phyloP scores from a whole-genome alignment of 2,329 filamentous ascomycete genomes.

The Magnaporthiopsis incrustans region DNA sequence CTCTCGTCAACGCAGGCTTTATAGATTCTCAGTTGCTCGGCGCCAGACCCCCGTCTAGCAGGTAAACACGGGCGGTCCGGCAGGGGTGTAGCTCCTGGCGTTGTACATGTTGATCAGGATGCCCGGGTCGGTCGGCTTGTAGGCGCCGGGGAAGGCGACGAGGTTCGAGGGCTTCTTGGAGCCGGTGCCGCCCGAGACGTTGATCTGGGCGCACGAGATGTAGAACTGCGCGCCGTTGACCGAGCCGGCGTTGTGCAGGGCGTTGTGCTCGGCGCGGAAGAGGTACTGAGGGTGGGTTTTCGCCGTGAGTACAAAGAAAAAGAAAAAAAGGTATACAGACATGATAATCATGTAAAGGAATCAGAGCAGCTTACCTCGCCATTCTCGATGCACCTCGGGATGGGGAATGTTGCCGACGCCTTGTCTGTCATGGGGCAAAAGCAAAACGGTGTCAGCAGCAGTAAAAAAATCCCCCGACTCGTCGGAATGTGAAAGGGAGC shows the following conservation, averaged over 20 bases:
- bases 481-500: too few species aligned
- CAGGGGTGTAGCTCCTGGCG: constrained; percentile 11
- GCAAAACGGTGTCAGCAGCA: too few species aligned
- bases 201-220: constrained; percentile 12
- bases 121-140: constrained; percentile 12
- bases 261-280: constrained; percentile 12
- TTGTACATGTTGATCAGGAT: constrained; percentile 12
- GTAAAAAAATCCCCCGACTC: too few species aligned
- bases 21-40: too few species aligned
- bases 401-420: constrained; percentile 9
- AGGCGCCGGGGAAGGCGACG: constrained; percentile 13
- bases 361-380: constrained; percentile 3
- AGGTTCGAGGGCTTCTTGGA: constrained; percentile 10
- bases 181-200: constrained; percentile 9
- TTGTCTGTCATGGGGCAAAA: constrained; percentile 7
- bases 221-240: constrained; percentile 12
- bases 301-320: too few species aligned
- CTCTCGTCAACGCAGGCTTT: too few species aligned
- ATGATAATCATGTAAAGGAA: too few species aligned
- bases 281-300: constrained; percentile 4
- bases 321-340: too few species aligned
- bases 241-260: constrained; percentile 10
- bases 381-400: constrained; percentile 10
- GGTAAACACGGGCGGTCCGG: constrained; percentile 11
- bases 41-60: constrained; percentile 5